These are phyloP conservation scores for Puccinia triticina DNA, from an alignment of 1,284 basidiomycete species.

Conservation along the genomic window DNA sequence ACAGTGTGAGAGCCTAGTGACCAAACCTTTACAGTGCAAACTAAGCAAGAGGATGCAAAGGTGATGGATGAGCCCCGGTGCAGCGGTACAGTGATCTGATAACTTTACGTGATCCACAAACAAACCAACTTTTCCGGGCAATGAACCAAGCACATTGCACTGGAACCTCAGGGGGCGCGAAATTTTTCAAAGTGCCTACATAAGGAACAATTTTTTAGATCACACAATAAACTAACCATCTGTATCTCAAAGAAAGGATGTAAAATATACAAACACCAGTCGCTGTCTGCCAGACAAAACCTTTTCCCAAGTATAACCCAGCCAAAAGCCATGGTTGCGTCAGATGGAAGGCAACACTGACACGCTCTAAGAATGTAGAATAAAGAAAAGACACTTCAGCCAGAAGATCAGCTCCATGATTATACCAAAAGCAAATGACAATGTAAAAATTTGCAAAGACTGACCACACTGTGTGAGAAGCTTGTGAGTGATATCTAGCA, in stretches of 20 bases:
- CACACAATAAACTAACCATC: not conserved
- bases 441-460: not conserved
- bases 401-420: not conserved
- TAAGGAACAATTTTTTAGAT: not conserved
- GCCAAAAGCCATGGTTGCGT: constrained; percentile 77
- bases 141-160: constrained; percentile 96
- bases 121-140: constrained; percentile 97
- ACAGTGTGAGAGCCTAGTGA: constrained; percentile 78
- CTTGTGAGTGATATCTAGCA: constrained; percentile 40
- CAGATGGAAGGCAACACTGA: constrained; percentile 95
- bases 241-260: not conserved
- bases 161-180: constrained; percentile 95
- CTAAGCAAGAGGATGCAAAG: constrained; percentile 91
- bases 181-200: constrained; percentile 81
- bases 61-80: constrained; percentile 67
- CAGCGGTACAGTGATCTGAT: not conserved
- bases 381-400: not conserved
- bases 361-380: constrained; percentile 68
- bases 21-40: constrained; percentile 96
- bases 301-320: constrained; percentile 91
- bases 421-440: not conserved
- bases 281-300: constrained; percentile 97
- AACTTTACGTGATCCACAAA: constrained; percentile 64
- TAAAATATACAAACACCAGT: constrained; percentile 66
- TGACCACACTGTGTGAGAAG: constrained; percentile 40